Conservation (phyloP, 768 basidiomycete species). For the Mycena haematopus region DNA sequence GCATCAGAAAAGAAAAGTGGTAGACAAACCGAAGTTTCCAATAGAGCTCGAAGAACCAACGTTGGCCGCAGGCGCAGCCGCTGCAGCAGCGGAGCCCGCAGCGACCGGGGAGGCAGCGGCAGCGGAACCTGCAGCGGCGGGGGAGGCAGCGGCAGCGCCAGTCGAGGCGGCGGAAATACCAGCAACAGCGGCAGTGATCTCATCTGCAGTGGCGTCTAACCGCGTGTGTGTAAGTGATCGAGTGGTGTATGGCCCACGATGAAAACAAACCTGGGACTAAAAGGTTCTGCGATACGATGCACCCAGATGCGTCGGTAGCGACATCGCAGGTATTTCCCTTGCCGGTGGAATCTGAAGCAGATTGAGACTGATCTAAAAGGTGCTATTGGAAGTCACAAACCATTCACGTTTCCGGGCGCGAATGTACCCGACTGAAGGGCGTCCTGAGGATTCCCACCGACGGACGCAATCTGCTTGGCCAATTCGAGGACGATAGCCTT, state of each 20-base stretch:
- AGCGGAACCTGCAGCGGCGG: constrained; percentile 28
- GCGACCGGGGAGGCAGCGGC: constrained; percentile 19
- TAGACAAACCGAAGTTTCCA: constrained; percentile 48
- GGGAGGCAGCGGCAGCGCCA: constrained; percentile 22
- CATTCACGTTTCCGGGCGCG: constrained; percentile 55
- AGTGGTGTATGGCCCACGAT: neutral
- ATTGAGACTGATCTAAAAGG: neutral
- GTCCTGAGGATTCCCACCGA: constrained; percentile 66
- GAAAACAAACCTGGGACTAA: constrained; percentile 37
- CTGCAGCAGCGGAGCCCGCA: constrained; percentile 14
- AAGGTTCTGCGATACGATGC: constrained; percentile 69
- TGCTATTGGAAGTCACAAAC: neutral
- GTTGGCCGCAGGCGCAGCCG: constrained; percentile 26
- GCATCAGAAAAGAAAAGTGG: neutral
- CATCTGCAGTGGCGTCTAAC: constrained; percentile 56
- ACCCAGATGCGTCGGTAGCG: constrained; percentile 58
- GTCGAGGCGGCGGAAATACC: constrained; percentile 35
- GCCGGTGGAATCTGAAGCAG: constrained; percentile 50
- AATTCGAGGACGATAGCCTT: constrained; percentile 68
- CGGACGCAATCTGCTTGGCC: constrained; percentile 65
- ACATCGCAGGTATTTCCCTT: constrained; percentile 64
- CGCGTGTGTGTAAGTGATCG: neutral
- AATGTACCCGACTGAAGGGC: constrained; percentile 69
- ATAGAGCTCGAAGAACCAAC: constrained; percentile 22
- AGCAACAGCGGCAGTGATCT: constrained; percentile 61